These are phyloP conservation scores for Ambrosia trifida DNA, from an alignment of 129 eudicot genomes.

Conservation along the genomic window DNA sequence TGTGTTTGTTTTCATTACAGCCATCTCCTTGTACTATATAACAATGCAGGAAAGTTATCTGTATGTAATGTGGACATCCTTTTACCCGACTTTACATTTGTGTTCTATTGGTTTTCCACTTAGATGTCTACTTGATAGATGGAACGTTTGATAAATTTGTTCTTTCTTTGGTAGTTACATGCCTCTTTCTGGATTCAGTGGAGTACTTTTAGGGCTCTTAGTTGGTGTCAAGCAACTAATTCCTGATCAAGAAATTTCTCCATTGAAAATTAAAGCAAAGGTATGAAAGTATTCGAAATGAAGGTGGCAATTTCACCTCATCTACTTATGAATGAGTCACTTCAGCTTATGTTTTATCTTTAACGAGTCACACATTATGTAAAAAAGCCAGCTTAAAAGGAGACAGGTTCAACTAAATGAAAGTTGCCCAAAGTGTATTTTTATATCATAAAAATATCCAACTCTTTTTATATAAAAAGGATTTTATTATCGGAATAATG, in stretches of 20 bases:
- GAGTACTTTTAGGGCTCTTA: slow-evolving; percentile 80
- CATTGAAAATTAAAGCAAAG: slow-evolving; percentile 70
- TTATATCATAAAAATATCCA: background rate
- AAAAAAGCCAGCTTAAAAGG: background rate
- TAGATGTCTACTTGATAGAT: background rate
- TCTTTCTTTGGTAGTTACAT: slow-evolving; percentile 52
- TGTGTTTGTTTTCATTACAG: slow-evolving; percentile 80
- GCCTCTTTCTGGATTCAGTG: slow-evolving; percentile 97
- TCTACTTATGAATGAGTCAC: background rate
- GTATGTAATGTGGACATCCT: slow-evolving; percentile 48
- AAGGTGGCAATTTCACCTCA: background rate
- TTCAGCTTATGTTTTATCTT: background rate
- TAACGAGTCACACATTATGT: background rate
- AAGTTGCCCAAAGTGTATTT: background rate
- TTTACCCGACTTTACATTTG: slow-evolving; percentile 2
- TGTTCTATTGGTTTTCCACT: slow-evolving; percentile 16
- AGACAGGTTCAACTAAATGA: background rate
- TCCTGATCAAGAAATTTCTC: slow-evolving; percentile 86
- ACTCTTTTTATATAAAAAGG: background rate
- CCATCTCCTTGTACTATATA: slow-evolving; percentile 78
- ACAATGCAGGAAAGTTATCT: slow-evolving; percentile 77
- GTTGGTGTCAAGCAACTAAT: slow-evolving; percentile 91
- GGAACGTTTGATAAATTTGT: slow-evolving; percentile 14
- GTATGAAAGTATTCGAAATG: slow-evolving; percentile 33
- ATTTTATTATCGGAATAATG: background rate